Conservation (phyloP, 257 asterid species). For the Thymus quinquecostatus region DNA sequence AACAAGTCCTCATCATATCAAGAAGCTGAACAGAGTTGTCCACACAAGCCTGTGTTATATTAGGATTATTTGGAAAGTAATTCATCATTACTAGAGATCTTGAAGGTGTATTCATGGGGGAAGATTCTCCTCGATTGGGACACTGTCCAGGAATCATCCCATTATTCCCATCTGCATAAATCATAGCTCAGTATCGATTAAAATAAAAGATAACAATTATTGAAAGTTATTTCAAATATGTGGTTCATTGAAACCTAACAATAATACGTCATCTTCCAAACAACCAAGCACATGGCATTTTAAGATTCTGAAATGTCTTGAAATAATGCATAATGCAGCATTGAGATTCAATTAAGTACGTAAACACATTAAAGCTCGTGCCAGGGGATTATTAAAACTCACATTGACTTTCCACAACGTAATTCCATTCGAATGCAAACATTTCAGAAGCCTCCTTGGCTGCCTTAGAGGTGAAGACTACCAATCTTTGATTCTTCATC, state of each 20-base stretch:
- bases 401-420: constrained; percentile 90
- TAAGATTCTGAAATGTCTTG: background rate
- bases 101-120: constrained; percentile 62
- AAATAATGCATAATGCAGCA: background rate
- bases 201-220: constrained; percentile 33
- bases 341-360: constrained; percentile 8
- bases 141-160: constrained; percentile 77
- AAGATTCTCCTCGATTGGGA: constrained; percentile 72
- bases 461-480: constrained; percentile 70
- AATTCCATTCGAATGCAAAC: constrained; percentile 85
- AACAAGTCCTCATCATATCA: constrained; percentile 65
- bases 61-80: constrained; percentile 70
- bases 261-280: background rate
- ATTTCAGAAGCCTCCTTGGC: constrained; percentile 75
- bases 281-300: background rate
- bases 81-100: constrained; percentile 75
- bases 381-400: constrained; percentile 35
- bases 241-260: no score
- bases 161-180: constrained; percentile 69
- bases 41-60: constrained; percentile 58
- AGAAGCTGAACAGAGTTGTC: constrained; percentile 70
- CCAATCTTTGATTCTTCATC: constrained; percentile 65
- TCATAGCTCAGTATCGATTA: background rate
- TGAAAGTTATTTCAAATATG: constrained; percentile 13
- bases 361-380: background rate